Evolutionary conservation across 208 protist genomes (phyloP), one percentile per base, ranked within the genome.

Genomic region (Vickermania ingenoplastis): DNA sequence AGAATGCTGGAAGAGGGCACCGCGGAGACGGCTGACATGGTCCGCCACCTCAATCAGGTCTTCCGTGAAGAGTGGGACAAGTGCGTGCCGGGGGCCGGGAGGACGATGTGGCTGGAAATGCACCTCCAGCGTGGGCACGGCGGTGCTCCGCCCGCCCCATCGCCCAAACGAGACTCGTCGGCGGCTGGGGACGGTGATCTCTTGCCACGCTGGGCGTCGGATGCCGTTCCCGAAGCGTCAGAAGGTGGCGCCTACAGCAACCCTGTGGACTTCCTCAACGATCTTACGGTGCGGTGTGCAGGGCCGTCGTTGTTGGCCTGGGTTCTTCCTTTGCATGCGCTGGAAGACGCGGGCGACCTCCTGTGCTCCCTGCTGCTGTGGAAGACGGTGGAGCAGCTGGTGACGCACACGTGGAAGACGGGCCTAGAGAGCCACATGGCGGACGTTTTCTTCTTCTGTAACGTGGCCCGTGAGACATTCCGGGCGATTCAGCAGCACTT

Each of bases 381-480:
- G 86, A 86, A 77, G 24, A 76, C 72, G 26, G 71, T 77, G 3
- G 81, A 80, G 57, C 75, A 77, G 36, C 59, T 87, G 13, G 64
- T 86, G 50, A 66, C 73, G 56, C 73, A 76, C 45, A 69, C 71
- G 31, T 87, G 81, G 78, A 69, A 61, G 29, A 59, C 69, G 22
- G 77, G 81, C 23, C 75, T 89, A 59, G 67, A 65, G 13, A 81
- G 70, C 28, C 73, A 71, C 27, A 59, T 83, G 28, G 41, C 72
- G 25, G 76, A 78, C 22, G 86, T 76, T 22, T 89, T 93, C 53
- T 85, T 90, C 63, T 83, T 93, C 58, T 86, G 69, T 70, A 79
- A 65, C 57, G 68, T 69, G 17, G 60, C 81, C 31, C 76, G 77
- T 2, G 56, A 77, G 26, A 65, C 81, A 30, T 51, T 92, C 25